phyloP scores from a whole-genome alignment of 371 early-diverging fungal genomes.

The Rhizopus stolonifer region DNA sequence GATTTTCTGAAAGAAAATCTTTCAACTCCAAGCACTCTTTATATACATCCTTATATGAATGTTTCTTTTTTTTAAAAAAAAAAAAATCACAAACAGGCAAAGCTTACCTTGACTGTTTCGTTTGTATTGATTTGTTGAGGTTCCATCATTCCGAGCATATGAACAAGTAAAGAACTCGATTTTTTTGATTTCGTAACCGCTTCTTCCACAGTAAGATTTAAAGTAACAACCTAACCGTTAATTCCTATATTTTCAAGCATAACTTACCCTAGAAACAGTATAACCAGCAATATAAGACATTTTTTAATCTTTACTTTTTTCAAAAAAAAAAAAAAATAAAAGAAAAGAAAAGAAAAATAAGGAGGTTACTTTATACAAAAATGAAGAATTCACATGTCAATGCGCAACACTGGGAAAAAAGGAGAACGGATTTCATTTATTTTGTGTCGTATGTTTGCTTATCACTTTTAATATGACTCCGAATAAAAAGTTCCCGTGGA shows the following conservation, averaged over 20 bases:
- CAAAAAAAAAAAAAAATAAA: conserved; percentile 1
- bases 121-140: conserved; percentile 35
- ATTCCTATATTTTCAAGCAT: not conserved
- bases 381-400: not conserved
- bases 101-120: conserved; percentile 41
- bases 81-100: too few species aligned
- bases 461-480: too few species aligned
- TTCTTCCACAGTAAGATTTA: conserved; percentile 35
- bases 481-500: too few species aligned
- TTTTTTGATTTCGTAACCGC: conserved; percentile 29
- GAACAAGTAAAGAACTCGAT: conserved; percentile 28
- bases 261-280: conserved; percentile 23
- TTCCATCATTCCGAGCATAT: conserved; percentile 35
- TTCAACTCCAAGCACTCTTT: too few species aligned
- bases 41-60: not conserved
- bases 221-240: conserved; percentile 21
- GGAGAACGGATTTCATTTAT: too few species aligned
- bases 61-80: too few species aligned
- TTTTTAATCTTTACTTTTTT: not conserved
- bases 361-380: not conserved
- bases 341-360: not conserved
- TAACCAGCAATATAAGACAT: conserved; percentile 23
- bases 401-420: too few species aligned
- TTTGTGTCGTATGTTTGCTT: too few species aligned
- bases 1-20: too few species aligned